These are phyloP conservation scores for Persicaria tinctoria DNA, from an alignment of 148 eudicot genomes.

Conservation along the genomic window DNA sequence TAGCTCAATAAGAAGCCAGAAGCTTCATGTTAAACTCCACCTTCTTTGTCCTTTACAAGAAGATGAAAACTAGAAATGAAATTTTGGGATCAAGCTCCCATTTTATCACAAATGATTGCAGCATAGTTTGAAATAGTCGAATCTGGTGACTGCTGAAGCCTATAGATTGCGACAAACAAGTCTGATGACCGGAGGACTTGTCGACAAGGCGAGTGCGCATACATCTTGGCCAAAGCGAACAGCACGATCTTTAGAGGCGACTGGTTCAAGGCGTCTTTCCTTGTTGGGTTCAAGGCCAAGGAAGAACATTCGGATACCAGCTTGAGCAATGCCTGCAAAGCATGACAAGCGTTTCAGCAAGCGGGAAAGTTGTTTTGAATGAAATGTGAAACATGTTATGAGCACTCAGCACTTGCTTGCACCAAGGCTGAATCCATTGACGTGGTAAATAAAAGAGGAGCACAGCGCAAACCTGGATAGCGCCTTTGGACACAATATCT, in stretches of 20 bases:
- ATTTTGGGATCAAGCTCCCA: slow-evolving; percentile 8
- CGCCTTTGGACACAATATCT: too few relatives aligned
- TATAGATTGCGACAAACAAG: slow-evolving; percentile 48
- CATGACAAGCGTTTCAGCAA: too few relatives aligned
- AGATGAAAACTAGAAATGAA: neutral
- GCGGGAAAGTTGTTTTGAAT: too few relatives aligned
- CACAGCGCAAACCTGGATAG: too few relatives aligned
- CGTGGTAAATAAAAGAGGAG: too few relatives aligned
- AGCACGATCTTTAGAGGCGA: slow-evolving; percentile 88
- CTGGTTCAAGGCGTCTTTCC: slow-evolving; percentile 63
- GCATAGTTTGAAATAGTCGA: slow-evolving; percentile 66
- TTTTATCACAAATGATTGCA: slow-evolving; percentile 35
- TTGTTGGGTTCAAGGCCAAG: slow-evolving; percentile 75
- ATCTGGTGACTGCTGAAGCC: slow-evolving; percentile 77
- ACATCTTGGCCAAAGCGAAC: slow-evolving; percentile 90
- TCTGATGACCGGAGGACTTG: slow-evolving; percentile 75
- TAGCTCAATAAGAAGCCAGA: neutral
- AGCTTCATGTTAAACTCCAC: neutral
- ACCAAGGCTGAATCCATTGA: too few relatives aligned
- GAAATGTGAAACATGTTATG: too few relatives aligned
- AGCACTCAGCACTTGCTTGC: too few relatives aligned
- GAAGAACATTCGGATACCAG: slow-evolving; percentile 66
- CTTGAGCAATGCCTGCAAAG: slow-evolving; percentile 70
- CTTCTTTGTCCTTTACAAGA: neutral
- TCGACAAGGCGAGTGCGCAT: slow-evolving; percentile 63